These are phyloP conservation scores for Meira nashicola DNA, from an alignment of 1,284 basidiomycete species.

Conservation along the genomic window DNA sequence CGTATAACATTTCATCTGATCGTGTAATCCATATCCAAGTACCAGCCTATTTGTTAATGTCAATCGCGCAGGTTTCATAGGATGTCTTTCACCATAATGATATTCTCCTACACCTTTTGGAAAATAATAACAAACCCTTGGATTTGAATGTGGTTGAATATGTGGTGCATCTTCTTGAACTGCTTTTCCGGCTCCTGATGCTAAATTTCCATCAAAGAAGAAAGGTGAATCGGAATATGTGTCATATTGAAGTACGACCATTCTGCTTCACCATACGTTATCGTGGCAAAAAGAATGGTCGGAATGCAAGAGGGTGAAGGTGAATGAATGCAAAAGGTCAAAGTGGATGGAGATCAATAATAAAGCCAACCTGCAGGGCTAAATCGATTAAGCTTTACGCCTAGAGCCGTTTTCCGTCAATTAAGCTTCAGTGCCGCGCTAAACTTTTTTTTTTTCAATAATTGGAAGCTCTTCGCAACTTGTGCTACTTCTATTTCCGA, in stretches of 20 bases:
- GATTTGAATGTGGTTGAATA: slow-evolving; percentile 45
- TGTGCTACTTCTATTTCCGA: too few species aligned
- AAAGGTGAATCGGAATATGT: slow-evolving; percentile 48
- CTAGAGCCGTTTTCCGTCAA: too few species aligned
- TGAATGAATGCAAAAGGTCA: too few species aligned
- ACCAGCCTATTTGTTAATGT: slow-evolving; percentile 93
- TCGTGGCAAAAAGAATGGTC: too few species aligned
- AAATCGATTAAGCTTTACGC: too few species aligned
- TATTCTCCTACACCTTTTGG: slow-evolving; percentile 82
- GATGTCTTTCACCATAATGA: slow-evolving; percentile 76
- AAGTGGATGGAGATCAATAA: too few species aligned
- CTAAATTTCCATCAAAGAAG: slow-evolving; percentile 41
- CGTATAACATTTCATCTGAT: slow-evolving; percentile 89
- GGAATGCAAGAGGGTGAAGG: too few species aligned
- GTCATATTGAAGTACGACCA: slow-evolving; percentile 48
- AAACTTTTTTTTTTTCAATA: too few species aligned
- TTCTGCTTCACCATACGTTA: slow-evolving; percentile 3
- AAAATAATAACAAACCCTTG: slow-evolving; percentile 90
- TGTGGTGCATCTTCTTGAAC: slow-evolving; percentile 20
- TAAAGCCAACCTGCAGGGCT: too few species aligned
- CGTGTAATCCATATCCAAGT: slow-evolving; percentile 90
- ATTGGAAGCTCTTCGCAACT: too few species aligned
- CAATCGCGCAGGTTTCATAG: slow-evolving; percentile 94
- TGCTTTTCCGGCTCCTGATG: slow-evolving; percentile 22
- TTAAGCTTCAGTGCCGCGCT: too few species aligned